Conservation (phyloP, 352 stramenopile genomes). For the Thraustotheca clavata region DNA sequence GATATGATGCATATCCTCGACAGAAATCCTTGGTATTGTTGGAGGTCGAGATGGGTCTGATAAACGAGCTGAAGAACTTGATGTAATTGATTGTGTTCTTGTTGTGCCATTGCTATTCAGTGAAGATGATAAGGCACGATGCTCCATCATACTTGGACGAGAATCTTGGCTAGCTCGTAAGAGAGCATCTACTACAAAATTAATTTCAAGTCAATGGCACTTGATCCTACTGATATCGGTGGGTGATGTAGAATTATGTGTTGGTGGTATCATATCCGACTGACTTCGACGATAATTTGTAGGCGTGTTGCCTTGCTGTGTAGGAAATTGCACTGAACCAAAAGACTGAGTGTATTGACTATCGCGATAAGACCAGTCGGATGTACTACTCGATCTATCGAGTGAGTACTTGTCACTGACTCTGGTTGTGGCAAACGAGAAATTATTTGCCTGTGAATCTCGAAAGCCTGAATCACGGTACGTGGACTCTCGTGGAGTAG, state of each 20-base stretch:
- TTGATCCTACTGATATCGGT: neutral
- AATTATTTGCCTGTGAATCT: neutral
- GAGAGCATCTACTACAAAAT: neutral
- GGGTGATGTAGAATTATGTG: neutral
- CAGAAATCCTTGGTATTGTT: neutral
- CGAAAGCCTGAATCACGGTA: neutral
- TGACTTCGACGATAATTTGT: slow-evolving; percentile 17
- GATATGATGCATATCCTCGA: slow-evolving; percentile 2
- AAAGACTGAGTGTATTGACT: neutral
- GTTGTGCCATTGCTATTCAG: slow-evolving; percentile 4
- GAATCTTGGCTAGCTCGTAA: neutral
- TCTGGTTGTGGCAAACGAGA: neutral
- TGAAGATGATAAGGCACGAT: neutral
- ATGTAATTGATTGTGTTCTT: neutral
- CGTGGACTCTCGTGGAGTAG: neutral
- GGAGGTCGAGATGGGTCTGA: neutral
- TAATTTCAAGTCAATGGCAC: neutral
- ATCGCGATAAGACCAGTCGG: neutral
- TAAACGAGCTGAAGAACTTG: neutral
- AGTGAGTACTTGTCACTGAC: neutral
- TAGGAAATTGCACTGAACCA: neutral
- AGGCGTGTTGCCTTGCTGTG: neutral
- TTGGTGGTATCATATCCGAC: slow-evolving; percentile 15
- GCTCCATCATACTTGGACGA: slow-evolving; percentile 1
- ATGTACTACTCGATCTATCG: neutral